phyloP scores from a whole-genome alignment of 805 yeast genomes.

The Saturnispora besseyi region DNA sequence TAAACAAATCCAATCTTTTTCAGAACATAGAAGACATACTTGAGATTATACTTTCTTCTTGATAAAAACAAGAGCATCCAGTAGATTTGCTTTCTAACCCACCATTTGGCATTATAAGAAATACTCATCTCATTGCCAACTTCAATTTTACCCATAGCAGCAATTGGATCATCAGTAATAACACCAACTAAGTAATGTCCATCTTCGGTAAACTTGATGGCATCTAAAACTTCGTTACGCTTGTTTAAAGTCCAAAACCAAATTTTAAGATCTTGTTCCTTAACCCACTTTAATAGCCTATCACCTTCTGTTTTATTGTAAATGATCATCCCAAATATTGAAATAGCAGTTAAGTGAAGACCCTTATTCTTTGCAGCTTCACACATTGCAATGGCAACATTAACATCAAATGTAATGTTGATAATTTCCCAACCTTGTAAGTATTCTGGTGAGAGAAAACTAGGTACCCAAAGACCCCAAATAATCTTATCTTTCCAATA shows the following conservation, averaged over 20 bases:
- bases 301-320: conserved; percentile 16
- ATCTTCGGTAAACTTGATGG: conserved; percentile 9
- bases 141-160: conserved; percentile 1
- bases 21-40: conserved; percentile 12
- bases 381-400: conserved; percentile 18
- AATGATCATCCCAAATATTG: conserved; percentile 18
- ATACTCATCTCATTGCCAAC: neutral
- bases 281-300: conserved; percentile 14
- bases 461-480: conserved; percentile 31
- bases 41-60: conserved; percentile 17
- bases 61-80: conserved; percentile 14
- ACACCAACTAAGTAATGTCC: conserved; percentile 15
- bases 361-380: conserved; percentile 8
- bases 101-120: conserved; percentile 11
- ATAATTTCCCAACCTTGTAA: conserved; percentile 22
- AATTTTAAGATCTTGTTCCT: conserved; percentile 18
- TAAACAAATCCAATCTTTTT: conserved; percentile 19
- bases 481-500: conserved; percentile 29
- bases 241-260: conserved; percentile 33
- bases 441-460: conserved; percentile 22
- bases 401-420: conserved; percentile 25
- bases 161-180: conserved; percentile 18
- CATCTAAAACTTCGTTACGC: conserved; percentile 16
- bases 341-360: conserved; percentile 18
- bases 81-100: conserved; percentile 14